Conservation (phyloP, 2,329 filamentous ascomycete species). For the Aspergillus fumigatus region DNA sequence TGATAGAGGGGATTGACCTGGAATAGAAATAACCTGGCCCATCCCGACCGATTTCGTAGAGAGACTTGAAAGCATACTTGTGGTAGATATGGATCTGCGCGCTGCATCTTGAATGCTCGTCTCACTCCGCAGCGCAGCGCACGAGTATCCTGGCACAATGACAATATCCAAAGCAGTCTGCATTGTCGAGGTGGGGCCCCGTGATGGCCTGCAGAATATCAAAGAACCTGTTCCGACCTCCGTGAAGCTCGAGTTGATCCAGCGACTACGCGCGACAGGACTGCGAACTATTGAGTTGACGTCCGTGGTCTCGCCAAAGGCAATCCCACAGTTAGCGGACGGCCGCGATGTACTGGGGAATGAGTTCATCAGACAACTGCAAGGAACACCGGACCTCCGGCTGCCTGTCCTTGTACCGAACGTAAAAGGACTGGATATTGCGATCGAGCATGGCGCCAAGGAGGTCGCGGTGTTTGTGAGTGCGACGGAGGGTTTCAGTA, state of each 20-base stretch:
- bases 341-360: slow-evolving; percentile 21
- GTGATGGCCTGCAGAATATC: slow-evolving; percentile 86
- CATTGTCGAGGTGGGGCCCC: slow-evolving; percentile 77
- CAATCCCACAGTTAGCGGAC: slow-evolving; percentile 68
- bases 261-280: slow-evolving; percentile 63
- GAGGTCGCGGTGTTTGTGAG: slow-evolving; percentile 42
- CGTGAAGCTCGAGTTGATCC: slow-evolving; percentile 73
- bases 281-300: slow-evolving; percentile 73
- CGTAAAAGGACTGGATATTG: slow-evolving; percentile 51
- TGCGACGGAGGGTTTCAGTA: slow-evolving; percentile 41
- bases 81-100: neutral
- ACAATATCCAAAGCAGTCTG: slow-evolving; percentile 32
- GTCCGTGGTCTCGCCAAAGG: slow-evolving; percentile 78
- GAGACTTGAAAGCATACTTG: neutral
- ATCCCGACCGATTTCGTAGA: neutral
- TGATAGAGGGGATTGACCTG: neutral
- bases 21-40: neutral
- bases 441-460: slow-evolving; percentile 39
- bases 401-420: slow-evolving; percentile 41
- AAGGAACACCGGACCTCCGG: slow-evolving; percentile 11
- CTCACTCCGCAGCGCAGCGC: neutral
- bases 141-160: neutral
- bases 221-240: slow-evolving; percentile 64
- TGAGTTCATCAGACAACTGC: slow-evolving; percentile 51
- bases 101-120: neutral